phyloP scores from a whole-genome alignment of 352 stramenopile species.

The Saprolegnia parasitica region DNA sequence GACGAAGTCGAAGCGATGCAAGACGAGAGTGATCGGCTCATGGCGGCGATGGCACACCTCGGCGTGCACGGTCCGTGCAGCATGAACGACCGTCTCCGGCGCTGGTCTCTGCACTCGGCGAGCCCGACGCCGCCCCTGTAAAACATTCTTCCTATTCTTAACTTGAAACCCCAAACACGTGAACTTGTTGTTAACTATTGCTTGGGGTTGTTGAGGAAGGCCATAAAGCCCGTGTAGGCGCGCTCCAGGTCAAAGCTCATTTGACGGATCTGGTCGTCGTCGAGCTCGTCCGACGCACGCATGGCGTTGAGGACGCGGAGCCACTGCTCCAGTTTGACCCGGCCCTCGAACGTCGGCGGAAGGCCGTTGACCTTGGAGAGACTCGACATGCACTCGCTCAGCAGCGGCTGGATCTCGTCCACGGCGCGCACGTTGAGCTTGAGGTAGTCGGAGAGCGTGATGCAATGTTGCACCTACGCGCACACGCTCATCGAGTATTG shows the following conservation, averaged over 20 bases:
- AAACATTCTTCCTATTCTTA: background rate
- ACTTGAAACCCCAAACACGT: constrained; percentile 15
- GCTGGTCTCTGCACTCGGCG: background rate
- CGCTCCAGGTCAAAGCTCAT: constrained; percentile 94
- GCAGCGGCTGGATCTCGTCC: constrained; percentile 95
- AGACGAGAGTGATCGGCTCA: constrained; percentile 32
- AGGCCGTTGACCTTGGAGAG: constrained; percentile 92
- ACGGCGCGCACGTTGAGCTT: constrained; percentile 96
- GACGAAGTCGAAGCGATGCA: constrained; percentile 36
- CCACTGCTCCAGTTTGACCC: constrained; percentile 93
- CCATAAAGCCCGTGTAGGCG: constrained; percentile 94
- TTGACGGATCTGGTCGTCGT: constrained; percentile 93
- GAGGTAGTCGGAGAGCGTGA: constrained; percentile 98
- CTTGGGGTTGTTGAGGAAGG: constrained; percentile 66
- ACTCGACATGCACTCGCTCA: constrained; percentile 95
- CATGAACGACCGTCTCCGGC: constrained; percentile 30
- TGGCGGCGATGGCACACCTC: constrained; percentile 10
- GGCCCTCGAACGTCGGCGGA: constrained; percentile 90
- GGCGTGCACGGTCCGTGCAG: constrained; percentile 13
- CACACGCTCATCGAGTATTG: constrained; percentile 34
- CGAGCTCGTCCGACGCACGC: constrained; percentile 93
- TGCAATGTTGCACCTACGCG: constrained; percentile 89
- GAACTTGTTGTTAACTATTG: constrained; percentile 32
- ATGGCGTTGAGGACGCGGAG: constrained; percentile 94
- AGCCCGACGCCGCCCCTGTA: background rate